Evolutionary conservation across 768 basidiomycete genomes (phyloP), one percentile per base, ranked within the genome.

Genomic region (Boletus tomentosulus): DNA sequence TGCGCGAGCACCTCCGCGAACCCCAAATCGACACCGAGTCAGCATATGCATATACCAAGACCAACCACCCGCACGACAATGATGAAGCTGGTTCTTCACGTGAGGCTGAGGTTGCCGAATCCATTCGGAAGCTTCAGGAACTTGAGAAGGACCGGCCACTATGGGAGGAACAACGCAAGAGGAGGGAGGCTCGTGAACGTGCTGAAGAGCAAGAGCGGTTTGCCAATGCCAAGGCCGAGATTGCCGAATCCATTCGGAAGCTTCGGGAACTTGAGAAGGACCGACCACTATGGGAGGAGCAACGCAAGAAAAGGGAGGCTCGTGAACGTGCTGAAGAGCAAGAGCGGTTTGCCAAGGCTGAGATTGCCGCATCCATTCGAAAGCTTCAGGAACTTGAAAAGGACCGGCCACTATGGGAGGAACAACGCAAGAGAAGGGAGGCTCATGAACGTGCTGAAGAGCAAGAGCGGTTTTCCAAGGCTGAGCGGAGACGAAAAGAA

Each of bases 11-110:
- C 43, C 83, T 98, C 15, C 87, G 97, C 52, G 97, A 99, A 70
- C 97, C 97, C 33, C 94, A 87, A 74, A 95, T 99, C 62, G 97
- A 98, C 68, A 98, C 97, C 9, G 95, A 98, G 73, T 76, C 98
- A 31, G 96, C 97, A 12, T 97, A 98, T 68, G 92, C 97, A 4
- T 99, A 98, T 68, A 96, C 97, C 22, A 98, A 97, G 78, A 94
- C 87, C 33, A 97, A 98, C 67, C 86, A 97, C 49, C 74, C 98
- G 13, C 96, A 98, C 67, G 97, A 99, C 66, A 98, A 19, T 19
- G 19, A 19, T 19, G 69, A 75, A 45, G 68, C 76, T 38, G 77
- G 79, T 28, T 69, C 63, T 12, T 63, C 60, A 4, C 74, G 73
- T 47, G 69, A 62, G 42, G 74, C 74, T 13, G 71, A 71, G 27